Evolutionary conservation across 2,329 filamentous ascomycete genomes (phyloP).

Genomic region (Scleromitrula shiraiana): DNA sequence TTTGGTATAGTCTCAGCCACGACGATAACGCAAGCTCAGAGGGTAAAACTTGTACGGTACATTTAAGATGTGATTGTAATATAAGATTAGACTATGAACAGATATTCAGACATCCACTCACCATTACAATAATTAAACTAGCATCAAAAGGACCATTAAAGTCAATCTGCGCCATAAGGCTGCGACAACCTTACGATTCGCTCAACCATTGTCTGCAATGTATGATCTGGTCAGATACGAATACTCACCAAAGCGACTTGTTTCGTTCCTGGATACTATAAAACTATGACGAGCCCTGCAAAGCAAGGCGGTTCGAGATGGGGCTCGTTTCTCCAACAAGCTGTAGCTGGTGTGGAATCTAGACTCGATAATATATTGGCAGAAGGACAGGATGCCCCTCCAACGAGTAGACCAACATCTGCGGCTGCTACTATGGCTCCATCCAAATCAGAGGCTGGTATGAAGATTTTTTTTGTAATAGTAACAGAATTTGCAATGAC

Average conservation of each 20-base stretch:
- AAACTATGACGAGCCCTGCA: constrained; percentile 25
- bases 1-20: constrained; percentile 5
- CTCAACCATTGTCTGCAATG: constrained; percentile 8
- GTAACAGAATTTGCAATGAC: not conserved
- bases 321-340: constrained; percentile 78
- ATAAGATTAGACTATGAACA: not conserved
- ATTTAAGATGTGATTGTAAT: not conserved
- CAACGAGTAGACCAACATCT: constrained; percentile 22
- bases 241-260: constrained; percentile 1
- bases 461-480: constrained; percentile 20
- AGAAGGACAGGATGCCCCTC: constrained; percentile 54
- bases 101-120: not conserved
- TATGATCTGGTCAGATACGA: constrained; percentile 16
- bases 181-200: not conserved
- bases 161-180: not conserved
- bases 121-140: not conserved
- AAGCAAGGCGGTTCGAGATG: constrained; percentile 53
- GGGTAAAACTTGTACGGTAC: not conserved
- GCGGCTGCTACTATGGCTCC: constrained; percentile 32
- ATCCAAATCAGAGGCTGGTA: constrained; percentile 31
- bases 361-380: constrained; percentile 85
- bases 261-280: not conserved
- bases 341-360: constrained; percentile 89
- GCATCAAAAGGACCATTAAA: not conserved
- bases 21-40: not conserved